Evolutionary conservation across 2,329 filamentous ascomycete species (phyloP).

Genomic region (Aspergillus transmontanensis): DNA sequence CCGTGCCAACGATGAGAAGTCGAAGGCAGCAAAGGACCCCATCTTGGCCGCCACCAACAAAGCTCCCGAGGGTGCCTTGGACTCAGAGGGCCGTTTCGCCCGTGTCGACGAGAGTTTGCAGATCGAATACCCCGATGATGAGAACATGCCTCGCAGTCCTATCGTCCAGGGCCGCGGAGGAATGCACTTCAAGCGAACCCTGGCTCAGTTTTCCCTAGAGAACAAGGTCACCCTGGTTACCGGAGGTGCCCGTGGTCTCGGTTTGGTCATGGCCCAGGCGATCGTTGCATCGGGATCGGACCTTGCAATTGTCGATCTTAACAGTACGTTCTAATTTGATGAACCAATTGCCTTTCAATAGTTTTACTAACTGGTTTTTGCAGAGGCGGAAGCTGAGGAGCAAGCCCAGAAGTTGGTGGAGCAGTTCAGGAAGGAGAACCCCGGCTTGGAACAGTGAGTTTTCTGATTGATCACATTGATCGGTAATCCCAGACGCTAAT

Average conservation of each 20-base stretch:
- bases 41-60: constrained; percentile 31
- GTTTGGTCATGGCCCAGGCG: constrained; percentile 89
- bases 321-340: constrained; percentile 62
- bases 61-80: constrained; percentile 33
- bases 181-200: constrained; percentile 79
- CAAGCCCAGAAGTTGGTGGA: constrained; percentile 75
- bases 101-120: constrained; percentile 78
- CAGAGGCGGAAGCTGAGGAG: constrained; percentile 80
- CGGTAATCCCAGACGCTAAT: background rate
- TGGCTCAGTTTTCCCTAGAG: constrained; percentile 84
- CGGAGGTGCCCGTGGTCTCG: constrained; percentile 84
- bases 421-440: constrained; percentile 77
- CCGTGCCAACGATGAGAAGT: constrained; percentile 28
- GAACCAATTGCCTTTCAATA: background rate
- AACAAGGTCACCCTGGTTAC: constrained; percentile 83
- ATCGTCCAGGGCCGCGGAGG: constrained; percentile 77
- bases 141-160: constrained; percentile 69
- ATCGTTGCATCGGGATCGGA: constrained; percentile 86
- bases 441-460: constrained; percentile 66
- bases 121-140: constrained; percentile 76
- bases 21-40: constrained; percentile 29
- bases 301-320: constrained; percentile 90
- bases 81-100: constrained; percentile 69
- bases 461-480: background rate
- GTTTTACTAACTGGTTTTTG: constrained; percentile 5